Evolutionary conservation across 345 rosid genomes (phyloP), one percentile per base, ranked within the genome.

Genomic region (Rhizophora mangle): DNA sequence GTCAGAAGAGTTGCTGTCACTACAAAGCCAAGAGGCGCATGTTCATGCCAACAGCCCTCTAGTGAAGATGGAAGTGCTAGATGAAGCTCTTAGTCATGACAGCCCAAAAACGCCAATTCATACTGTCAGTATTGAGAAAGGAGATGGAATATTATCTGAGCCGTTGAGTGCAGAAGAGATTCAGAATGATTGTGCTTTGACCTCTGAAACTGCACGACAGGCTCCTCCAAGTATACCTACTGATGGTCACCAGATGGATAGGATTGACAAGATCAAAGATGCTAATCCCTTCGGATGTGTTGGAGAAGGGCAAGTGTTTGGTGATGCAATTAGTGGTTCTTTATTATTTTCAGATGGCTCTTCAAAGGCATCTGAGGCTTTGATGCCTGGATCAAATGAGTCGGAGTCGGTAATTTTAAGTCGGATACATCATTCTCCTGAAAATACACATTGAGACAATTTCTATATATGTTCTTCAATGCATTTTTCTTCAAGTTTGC

Each of bases 381-480:
- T 84, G 78, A 79, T 81, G 84, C 81, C 86, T 68, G 91, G 80
- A 64, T 82, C 87, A 64, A 88, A 85, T 85, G 95, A 86, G 92
- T 85, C 88, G 58, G 85, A 83, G 84, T 82, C 84, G 72, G 84
- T 81, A 81, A 82, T 91, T 81, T 78, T 89, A 80, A 89, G 88
- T 86, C 96, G 96, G 97, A 94, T 91, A 94, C 96, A 88, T 88
- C 81, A 87, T 86, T 93, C 97, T 79, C 87, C 93, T 81, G 89
- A 89, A 91, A 91, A 85, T 93, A 91, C 91, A 89, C 97, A 86
- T 89, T 94, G 90, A 88, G 84, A 87, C 92, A 79, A 73, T 87
- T 86, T 83, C 80, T 78, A 78, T 82, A 76, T 72, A 72, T 80
- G 69, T 68, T 73, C 72, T 79, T 81, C 46, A 54, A 59, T 72